Conservation (phyloP, 345 rosid species). For the Bruguiera gymnorhiza region DNA sequence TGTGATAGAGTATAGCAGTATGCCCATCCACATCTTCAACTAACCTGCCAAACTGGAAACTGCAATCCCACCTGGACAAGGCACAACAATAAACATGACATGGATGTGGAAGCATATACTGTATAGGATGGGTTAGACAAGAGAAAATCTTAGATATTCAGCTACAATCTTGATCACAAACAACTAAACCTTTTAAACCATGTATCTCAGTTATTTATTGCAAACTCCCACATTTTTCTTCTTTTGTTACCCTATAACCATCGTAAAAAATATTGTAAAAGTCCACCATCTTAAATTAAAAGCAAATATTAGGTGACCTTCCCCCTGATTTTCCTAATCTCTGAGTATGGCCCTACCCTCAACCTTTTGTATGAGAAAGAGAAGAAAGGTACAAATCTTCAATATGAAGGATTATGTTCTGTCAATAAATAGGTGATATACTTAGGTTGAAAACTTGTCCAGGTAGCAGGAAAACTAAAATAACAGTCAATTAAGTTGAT, state of each 20-base stretch:
- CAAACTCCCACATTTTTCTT: background rate
- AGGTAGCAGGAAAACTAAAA: too few relatives aligned
- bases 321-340: background rate
- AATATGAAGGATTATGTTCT: background rate
- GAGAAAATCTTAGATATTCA: too few relatives aligned
- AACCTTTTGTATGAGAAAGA: background rate
- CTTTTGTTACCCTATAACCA: too few relatives aligned
- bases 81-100: background rate
- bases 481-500: too few relatives aligned
- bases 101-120: background rate
- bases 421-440: background rate
- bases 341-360: background rate
- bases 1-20: conserved; percentile 93
- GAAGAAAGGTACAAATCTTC: background rate
- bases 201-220: background rate
- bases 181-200: background rate
- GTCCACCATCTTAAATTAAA: too few relatives aligned
- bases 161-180: too few relatives aligned
- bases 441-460: too few relatives aligned
- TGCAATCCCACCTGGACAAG: conserved; percentile 94
- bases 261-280: too few relatives aligned
- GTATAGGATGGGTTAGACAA: too few relatives aligned
- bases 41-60: conserved; percentile 86
- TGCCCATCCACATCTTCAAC: conserved; percentile 99
- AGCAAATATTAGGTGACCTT: too few relatives aligned